Evolutionary conservation across 2,329 filamentous ascomycete genomes (phyloP).

Genomic region (Neopestalotiopsis sp.): DNA sequence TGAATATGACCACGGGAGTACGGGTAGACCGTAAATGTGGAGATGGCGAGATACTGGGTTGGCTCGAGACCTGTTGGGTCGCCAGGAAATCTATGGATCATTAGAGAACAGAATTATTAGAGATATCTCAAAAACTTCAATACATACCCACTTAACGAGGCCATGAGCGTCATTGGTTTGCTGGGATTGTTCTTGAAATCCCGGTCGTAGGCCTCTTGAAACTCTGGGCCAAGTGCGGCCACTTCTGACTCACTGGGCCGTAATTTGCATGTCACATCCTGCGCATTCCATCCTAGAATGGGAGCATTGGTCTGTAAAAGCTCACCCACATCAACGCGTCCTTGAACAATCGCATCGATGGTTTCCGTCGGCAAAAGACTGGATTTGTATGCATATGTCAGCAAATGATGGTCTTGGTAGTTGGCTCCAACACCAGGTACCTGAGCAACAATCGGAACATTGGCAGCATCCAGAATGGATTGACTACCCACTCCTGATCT

Average conservation of each 20-base stretch:
- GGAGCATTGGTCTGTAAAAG: conserved; percentile 22
- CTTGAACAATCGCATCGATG: conserved; percentile 22
- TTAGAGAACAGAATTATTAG: too few relatives aligned
- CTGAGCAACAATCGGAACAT: conserved; percentile 40
- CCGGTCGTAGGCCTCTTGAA: conserved; percentile 28
- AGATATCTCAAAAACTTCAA: background rate
- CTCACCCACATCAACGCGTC: conserved; percentile 19
- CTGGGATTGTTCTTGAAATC: conserved; percentile 28
- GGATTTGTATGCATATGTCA: conserved; percentile 51
- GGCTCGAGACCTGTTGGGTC: background rate
- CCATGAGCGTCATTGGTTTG: conserved; percentile 27
- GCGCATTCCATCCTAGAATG: conserved; percentile 30
- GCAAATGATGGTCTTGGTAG: conserved; percentile 56
- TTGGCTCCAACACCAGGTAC: conserved; percentile 52
- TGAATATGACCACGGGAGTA: conserved; percentile 64
- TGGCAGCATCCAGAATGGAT: conserved; percentile 47
- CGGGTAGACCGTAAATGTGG: conserved; percentile 61
- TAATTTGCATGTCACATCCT: conserved; percentile 29
- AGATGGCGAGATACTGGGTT: conserved; percentile 54
- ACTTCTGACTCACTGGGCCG: conserved; percentile 30
- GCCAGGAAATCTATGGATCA: background rate
- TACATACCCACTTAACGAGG: background rate
- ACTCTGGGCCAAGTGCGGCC: conserved; percentile 27
- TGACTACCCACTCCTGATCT: conserved; percentile 55
- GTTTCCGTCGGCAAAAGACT: conserved; percentile 25